These are phyloP conservation scores for Cladosporium halotolerans DNA, from an alignment of 2,329 filamentous ascomycete species.

Conservation along the genomic window DNA sequence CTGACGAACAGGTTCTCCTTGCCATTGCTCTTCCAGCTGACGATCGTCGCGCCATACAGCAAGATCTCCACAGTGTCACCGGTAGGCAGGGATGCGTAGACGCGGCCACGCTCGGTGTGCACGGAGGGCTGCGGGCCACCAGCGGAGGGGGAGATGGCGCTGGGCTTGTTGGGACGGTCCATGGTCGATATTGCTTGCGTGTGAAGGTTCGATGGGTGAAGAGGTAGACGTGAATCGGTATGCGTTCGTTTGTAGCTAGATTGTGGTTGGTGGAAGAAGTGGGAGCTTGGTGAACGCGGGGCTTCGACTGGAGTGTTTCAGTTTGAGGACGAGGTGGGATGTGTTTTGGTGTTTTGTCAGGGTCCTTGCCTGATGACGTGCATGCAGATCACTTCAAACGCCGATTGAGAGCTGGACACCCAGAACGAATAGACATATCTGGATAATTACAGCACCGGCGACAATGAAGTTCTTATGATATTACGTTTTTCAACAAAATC, in stretches of 20 bases:
- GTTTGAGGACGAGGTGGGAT: slow-evolving; percentile 4
- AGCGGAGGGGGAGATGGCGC: slow-evolving; percentile 64
- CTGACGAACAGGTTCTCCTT: slow-evolving; percentile 83
- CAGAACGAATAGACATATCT: too few species aligned
- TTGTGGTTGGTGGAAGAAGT: slow-evolving; percentile 10
- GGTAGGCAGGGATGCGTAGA: slow-evolving; percentile 74
- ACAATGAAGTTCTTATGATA: too few species aligned
- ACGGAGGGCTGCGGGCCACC: slow-evolving; percentile 66
- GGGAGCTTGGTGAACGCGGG: slow-evolving; percentile 3
- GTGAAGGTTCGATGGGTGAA: not conserved
- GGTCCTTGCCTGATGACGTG: slow-evolving; percentile 1
- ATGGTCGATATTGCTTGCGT: slow-evolving; percentile 34
- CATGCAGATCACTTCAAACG: slow-evolving; percentile 7
- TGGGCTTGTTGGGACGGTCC: slow-evolving; percentile 80
- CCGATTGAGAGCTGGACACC: not conserved
- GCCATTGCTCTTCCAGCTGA: slow-evolving; percentile 80
- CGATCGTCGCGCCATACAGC: slow-evolving; percentile 86
- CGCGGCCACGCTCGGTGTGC: slow-evolving; percentile 62
- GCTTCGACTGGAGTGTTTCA: slow-evolving; percentile 4
- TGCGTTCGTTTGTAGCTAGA: not conserved
- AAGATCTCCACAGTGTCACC: slow-evolving; percentile 82
- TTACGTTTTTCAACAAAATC: too few species aligned
- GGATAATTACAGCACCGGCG: not conserved
- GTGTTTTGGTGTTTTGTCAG: slow-evolving; percentile 10
- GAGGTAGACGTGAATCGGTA: not conserved